Conservation (phyloP, 1,284 basidiomycete genomes). For the Heliocybe sulcata region DNA sequence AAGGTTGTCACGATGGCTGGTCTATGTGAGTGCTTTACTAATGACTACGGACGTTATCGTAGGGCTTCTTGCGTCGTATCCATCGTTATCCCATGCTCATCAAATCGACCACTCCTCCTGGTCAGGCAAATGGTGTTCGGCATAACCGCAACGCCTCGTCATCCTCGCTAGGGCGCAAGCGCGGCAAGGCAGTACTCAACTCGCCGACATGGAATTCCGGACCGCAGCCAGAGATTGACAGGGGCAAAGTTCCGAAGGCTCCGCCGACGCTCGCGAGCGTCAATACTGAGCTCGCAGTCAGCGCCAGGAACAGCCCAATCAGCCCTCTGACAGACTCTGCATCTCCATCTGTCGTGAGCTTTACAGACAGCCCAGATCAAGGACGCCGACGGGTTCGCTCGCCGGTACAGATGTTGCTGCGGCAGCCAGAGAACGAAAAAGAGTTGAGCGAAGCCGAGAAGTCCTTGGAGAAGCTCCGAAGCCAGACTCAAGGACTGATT, state of each 20-base stretch:
- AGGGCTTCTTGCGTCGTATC: slow-evolving; percentile 89
- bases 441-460: slow-evolving; percentile 24
- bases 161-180: background rate
- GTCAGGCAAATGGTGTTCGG: background rate
- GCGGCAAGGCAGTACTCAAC: background rate
- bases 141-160: background rate
- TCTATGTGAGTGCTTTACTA: too few relatives aligned
- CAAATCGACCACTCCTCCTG: slow-evolving; percentile 12
- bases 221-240: background rate
- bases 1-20: slow-evolving; percentile 5
- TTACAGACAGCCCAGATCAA: background rate
- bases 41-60: background rate
- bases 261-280: slow-evolving; percentile 1
- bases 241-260: background rate
- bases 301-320: background rate
- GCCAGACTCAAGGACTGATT: slow-evolving; percentile 5
- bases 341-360: background rate
- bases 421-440: background rate
- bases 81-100: slow-evolving; percentile 87
- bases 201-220: background rate
- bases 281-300: background rate
- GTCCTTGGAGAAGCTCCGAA: slow-evolving; percentile 25
- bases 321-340: background rate
- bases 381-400: background rate
- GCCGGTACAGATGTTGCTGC: background rate